Evolutionary conservation across 1,284 basidiomycete species (phyloP).

Genomic region (Moniliella sp.): DNA sequence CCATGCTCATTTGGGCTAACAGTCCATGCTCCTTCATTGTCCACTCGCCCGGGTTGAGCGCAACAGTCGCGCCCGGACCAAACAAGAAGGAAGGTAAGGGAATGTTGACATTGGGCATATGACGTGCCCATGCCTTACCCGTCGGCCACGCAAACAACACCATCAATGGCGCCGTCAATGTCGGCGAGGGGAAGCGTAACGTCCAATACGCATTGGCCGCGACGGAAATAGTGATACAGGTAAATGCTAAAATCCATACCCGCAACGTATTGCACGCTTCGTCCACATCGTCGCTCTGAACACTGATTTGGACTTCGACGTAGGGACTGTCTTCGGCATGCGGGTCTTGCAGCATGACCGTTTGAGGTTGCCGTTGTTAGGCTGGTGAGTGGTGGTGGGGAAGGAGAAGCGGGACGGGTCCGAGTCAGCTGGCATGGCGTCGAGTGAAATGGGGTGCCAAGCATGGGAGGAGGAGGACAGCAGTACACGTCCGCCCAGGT

Average conservation of each 20-base stretch:
- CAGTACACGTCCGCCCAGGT: too few species aligned
- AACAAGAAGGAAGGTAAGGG: too few species aligned
- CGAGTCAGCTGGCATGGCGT: too few species aligned
- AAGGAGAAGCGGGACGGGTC: too few species aligned
- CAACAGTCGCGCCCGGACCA: neutral
- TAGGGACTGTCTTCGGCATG: neutral
- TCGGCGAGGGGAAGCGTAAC: neutral
- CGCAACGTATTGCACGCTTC: neutral
- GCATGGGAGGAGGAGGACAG: too few species aligned
- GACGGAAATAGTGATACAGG: neutral
- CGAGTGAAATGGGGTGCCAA: too few species aligned
- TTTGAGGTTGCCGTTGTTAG: too few species aligned
- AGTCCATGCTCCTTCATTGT: neutral
- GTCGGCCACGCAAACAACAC: neutral
- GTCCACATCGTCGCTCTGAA: neutral
- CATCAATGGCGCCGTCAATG: neutral
- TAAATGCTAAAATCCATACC: neutral
- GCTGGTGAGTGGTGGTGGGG: too few species aligned
- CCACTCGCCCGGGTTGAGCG: neutral
- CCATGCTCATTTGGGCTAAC: neutral
- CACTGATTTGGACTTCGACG: neutral
- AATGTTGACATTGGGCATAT: neutral
- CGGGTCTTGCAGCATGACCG: too few species aligned
- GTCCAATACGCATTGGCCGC: neutral
- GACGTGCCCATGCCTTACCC: neutral